phyloP scores from a whole-genome alignment of 148 eudicot genomes.

The Rhododendron simsii region DNA sequence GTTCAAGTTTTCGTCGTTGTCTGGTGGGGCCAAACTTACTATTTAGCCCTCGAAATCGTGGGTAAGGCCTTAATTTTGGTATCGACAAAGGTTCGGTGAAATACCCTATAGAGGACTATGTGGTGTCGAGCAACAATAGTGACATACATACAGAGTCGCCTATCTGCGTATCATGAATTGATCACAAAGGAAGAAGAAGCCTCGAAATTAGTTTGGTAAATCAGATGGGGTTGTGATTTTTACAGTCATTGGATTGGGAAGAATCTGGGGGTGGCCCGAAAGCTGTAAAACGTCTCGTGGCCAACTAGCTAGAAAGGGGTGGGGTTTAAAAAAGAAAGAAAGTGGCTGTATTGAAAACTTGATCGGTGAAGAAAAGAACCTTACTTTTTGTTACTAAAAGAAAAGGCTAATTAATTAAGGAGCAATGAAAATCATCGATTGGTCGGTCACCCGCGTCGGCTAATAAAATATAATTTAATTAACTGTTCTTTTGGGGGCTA shows the following conservation, averaged over 20 bases:
- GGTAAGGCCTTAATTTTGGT: background rate
- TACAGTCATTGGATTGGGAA: background rate
- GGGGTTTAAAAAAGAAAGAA: background rate
- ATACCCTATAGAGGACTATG: background rate
- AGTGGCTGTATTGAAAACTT: background rate
- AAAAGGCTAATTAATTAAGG: background rate
- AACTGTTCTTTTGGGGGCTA: background rate
- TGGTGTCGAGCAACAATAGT: background rate
- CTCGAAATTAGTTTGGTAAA: background rate
- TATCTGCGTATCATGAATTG: background rate
- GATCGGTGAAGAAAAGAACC: background rate
- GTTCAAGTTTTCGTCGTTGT: background rate
- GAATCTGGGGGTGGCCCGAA: slow-evolving; percentile 7
- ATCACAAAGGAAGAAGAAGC: background rate
- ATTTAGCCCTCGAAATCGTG: background rate
- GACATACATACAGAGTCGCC: too few relatives aligned
- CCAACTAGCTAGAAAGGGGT: slow-evolving; percentile 34
- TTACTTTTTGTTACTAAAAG: background rate
- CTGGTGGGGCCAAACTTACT: background rate
- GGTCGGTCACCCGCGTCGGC: background rate
- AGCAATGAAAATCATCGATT: background rate
- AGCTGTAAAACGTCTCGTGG: slow-evolving; percentile 27
- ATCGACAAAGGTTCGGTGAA: background rate
- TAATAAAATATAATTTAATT: background rate
- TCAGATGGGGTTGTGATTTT: background rate